Conservation (phyloP, 2,329 filamentous ascomycete species). For the Cladosporium cucumerinum region DNA sequence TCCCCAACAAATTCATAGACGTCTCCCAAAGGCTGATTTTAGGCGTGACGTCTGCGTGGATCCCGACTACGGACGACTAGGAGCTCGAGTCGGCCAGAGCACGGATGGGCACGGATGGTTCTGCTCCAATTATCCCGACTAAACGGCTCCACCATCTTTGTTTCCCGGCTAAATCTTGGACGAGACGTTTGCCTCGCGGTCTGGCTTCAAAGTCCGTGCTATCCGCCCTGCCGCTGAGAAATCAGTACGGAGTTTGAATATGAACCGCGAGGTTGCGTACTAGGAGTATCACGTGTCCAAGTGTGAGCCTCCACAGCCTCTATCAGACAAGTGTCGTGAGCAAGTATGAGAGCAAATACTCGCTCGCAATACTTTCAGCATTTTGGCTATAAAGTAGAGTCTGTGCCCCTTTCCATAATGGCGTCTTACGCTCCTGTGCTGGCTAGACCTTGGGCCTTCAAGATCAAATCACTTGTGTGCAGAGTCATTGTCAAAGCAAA, state of each 20-base stretch:
- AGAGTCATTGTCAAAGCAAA: not conserved
- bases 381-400: not conserved
- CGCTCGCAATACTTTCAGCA: not conserved
- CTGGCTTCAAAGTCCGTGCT: too few species aligned
- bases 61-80: conserved; percentile 1
- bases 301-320: too few species aligned
- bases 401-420: not conserved
- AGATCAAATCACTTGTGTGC: not conserved
- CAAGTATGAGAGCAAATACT: not conserved
- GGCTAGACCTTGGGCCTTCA: not conserved
- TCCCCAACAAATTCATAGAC: conserved; percentile 5
- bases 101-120: not conserved
- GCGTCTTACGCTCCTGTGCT: not conserved
- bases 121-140: not conserved
- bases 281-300: not conserved
- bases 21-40: conserved; percentile 4
- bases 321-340: not conserved
- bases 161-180: conserved; percentile 2
- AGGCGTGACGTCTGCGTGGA: conserved; percentile 10
- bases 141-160: not conserved
- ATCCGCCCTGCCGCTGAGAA: too few species aligned
- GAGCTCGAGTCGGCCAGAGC: not conserved
- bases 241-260: too few species aligned
- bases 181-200: not conserved
- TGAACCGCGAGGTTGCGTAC: too few species aligned